Evolutionary conservation across 352 stramenopile species (phyloP), one percentile per base, ranked within the genome.

Genomic region (Phytophthora parvispora): DNA sequence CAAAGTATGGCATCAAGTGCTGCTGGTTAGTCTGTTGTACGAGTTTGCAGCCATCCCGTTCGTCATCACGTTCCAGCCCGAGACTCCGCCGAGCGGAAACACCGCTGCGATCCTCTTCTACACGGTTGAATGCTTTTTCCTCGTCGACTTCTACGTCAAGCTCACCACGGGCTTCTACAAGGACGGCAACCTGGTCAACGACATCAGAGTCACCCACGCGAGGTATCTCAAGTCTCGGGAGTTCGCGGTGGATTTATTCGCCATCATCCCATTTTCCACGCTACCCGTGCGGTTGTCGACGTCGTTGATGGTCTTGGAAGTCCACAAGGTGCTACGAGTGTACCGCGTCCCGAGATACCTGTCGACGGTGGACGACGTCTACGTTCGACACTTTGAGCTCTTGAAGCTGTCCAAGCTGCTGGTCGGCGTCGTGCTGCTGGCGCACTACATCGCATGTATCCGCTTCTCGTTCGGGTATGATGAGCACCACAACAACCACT

Each of bases 401-500:
- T 49, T 91, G 10, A 88, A 89, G 60, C 65, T 90, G 15, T 65
- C 78, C 34, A 87, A 87, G 38, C 68, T 86, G n/a, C 47, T 90
- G 9, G 52, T 78, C 1, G 64, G 60, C 1, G 81, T 72, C 3
- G 15, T 85, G 1, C 29, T 87, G 25, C 43, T 91, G 2, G 77
- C 83, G 8, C 83, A 89, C 28, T 77, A 69, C 18, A 52, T 88
- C 18, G 81, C 81, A 1, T 89, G 81, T 24, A 67, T 86, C 4
- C 80, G 83, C 2, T 87, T 78, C n/a, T 80, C 59, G 34, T 91
- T 89, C 32, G 80, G 80, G 6, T 82, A 78, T 24, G 75, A 87
- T 24, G 60, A 70, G 0, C 22, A 74, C 47, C 55, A 77, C 28
- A 56, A 64, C 7, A 72, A 86, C 42, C 66, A 79, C 22, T 89